Conservation (phyloP, 2,329 filamentous ascomycete species). For the Diplodia corticola region DNA sequence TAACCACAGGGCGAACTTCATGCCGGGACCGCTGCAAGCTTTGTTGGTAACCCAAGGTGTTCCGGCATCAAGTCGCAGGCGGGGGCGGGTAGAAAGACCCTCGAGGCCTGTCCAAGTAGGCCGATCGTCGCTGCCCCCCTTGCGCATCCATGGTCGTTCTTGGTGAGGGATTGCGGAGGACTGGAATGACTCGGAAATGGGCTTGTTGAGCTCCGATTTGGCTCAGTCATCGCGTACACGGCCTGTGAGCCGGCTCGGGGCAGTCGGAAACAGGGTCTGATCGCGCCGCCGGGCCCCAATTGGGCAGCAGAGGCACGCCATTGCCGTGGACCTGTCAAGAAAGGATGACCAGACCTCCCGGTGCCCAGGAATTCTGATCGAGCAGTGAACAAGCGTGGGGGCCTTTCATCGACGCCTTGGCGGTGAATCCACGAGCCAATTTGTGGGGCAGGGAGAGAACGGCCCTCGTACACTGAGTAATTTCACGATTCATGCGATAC, state of each 20-base stretch:
- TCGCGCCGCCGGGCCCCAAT: background rate
- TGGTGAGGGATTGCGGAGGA: background rate
- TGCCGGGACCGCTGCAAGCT: background rate
- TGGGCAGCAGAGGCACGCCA: background rate
- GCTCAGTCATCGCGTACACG: background rate
- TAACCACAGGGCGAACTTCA: slow-evolving; percentile 3
- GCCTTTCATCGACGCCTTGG: slow-evolving; percentile 6
- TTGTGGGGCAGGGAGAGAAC: background rate
- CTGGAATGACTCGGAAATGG: slow-evolving; percentile 14
- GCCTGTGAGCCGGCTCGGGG: background rate
- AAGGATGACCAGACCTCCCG: background rate
- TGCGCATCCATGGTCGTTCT: background rate
- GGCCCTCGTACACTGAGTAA: background rate
- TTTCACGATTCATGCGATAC: background rate
- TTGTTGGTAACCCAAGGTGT: background rate
- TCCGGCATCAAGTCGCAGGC: background rate
- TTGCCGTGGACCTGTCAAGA: background rate
- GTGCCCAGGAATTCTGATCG: background rate
- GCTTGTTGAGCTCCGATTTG: background rate
- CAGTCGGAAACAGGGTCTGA: background rate
- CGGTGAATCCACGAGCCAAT: background rate
- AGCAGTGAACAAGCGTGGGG: background rate
- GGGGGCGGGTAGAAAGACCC: background rate
- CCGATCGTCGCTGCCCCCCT: slow-evolving; percentile 1
- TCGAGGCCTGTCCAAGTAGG: background rate